Base-by-base conservation (phyloP, 805 yeast genomes). In the Metschnikowia henanensis region DNA sequence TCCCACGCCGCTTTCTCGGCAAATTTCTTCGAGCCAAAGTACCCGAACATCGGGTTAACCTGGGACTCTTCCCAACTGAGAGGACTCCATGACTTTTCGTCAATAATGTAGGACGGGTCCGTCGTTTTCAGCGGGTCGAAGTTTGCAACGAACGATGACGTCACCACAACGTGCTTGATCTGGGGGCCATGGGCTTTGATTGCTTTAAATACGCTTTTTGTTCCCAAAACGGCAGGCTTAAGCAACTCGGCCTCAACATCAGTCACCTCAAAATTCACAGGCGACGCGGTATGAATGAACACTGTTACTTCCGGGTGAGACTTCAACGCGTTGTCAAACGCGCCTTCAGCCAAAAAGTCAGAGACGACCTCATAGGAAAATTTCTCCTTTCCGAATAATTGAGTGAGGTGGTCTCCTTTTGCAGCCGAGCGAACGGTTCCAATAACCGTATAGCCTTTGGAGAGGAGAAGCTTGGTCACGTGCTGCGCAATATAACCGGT, bases 251-350 rank as follows among this genome's bases (percentile, higher is more conserved):
- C 70, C 43, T 74, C 82, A 30, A 74, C 62, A 46, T 72, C 67
- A 8, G 65, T 58, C 19, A 66, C 60, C 7, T 70, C 65, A 55
- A 71, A 74, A 19, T 68, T 64, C 54, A 76, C 74, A 9, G 86
- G 84, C 12, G 83, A 74, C 3, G 87, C 87, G 12, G 82, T 73
- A 59, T 81, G 87, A 32, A 81, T 50, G 36, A 81, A 80, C 30
- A 72, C 76, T 6, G 69, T 65, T 40, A 80, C 72, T 29, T 79
- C 82, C 26, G 75, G 73, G 48, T 73, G 72, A 19, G 62, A 64
- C 51, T 70, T 57, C 50, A 80, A 66, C 0, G 73, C 70, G 10
- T 60, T 58, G 43, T 73, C 73, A 47, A 76, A 76, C 0, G 79
- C 77, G 19, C 66, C 66, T 12, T 52, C 62, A n/a, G 60, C 57